Base-by-base conservation (phyloP, 805 yeast genomes). In the Sugiyamaella americana region DNA sequence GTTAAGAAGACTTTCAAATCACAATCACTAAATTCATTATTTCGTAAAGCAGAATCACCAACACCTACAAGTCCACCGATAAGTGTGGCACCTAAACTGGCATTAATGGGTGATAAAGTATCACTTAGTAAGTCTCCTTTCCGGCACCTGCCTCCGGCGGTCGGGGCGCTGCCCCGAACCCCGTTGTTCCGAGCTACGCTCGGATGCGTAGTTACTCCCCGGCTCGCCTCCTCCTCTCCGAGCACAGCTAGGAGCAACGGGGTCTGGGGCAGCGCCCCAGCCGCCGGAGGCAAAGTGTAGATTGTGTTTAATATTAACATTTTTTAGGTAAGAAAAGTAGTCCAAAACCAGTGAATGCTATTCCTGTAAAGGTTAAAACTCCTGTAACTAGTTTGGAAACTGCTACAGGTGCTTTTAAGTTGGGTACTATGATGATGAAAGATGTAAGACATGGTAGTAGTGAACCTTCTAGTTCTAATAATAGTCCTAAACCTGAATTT, bases 11-110 rank as follows among this genome's bases (percentile, higher is more conserved):
- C 60, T 36, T 67, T 64, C 58, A 65, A 65, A 51, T 59, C 69
- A 10, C 68, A 65, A 51, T 59, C 62, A 22, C 59, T 67, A 20
- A 67, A 64, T 50, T 51, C 58, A 24, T 51, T 66, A 39, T 66
- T 67, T 34, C 46, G 55, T 11, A 41, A 47, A 23, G 23, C 48
- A 37, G 47, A 47, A 37, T n/a, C 50, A 11, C 48, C 47, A 2
- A 35, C 46, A 13, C 36, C 52, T 16, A 18, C 42, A 2, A 41
- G 23, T 19, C 48, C 48, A 11, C 39, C 48, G 1, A 21, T 11
- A 26, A 29, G 40, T 32, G 22, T 24, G 10, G 10, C 41, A 4
- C 42, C 47, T 8, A 35, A 39, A 24, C 39, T 46, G 21, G 43
- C 41, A 17, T 17, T 37, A 11, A n/a, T 38, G 35, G 37, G 42